Evolutionary conservation across 495 filamentous ascomycete species (phyloP).

Genomic region (Lichenothelia convexa): DNA sequence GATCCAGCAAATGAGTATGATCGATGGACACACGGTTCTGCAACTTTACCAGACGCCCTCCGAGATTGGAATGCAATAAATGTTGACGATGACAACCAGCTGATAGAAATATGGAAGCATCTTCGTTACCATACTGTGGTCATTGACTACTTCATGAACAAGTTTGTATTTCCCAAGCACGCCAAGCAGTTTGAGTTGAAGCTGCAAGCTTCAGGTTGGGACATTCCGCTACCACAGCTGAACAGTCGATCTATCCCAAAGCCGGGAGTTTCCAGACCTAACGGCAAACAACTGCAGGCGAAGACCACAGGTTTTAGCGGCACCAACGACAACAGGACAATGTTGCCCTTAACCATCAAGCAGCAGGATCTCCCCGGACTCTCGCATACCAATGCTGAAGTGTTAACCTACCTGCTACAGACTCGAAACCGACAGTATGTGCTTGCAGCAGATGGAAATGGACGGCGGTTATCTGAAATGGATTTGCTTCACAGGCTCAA

Average conservation of each 20-base stretch:
- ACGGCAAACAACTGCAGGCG: neutral
- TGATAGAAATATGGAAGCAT: constrained; percentile 24
- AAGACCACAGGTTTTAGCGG: constrained; percentile 36
- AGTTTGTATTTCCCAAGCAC: constrained; percentile 34
- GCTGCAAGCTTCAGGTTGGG: constrained; percentile 35
- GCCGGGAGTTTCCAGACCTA: neutral
- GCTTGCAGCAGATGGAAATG: constrained; percentile 13
- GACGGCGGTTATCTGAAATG: constrained; percentile 20
- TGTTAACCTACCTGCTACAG: constrained; percentile 32
- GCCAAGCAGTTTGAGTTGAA: constrained; percentile 35
- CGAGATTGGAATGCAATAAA: constrained; percentile 31
- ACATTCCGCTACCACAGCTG: constrained; percentile 23
- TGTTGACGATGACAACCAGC: constrained; percentile 28
- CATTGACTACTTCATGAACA: constrained; percentile 34
- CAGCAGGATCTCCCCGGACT: constrained; percentile 31
- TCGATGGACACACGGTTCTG: constrained; percentile 21
- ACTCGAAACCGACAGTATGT: constrained; percentile 24
- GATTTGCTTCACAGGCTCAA: constrained; percentile 20
- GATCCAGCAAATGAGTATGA: constrained; percentile 33
- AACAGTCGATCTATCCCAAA: neutral
- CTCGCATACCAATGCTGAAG: constrained; percentile 33
- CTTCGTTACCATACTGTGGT: constrained; percentile 21
- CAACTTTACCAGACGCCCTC: constrained; percentile 23
- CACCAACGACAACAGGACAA: constrained; percentile 31
- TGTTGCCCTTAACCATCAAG: constrained; percentile 32